Conservation (phyloP, 2,329 filamentous ascomycete species). For the Beauveria rudraprayagi region DNA sequence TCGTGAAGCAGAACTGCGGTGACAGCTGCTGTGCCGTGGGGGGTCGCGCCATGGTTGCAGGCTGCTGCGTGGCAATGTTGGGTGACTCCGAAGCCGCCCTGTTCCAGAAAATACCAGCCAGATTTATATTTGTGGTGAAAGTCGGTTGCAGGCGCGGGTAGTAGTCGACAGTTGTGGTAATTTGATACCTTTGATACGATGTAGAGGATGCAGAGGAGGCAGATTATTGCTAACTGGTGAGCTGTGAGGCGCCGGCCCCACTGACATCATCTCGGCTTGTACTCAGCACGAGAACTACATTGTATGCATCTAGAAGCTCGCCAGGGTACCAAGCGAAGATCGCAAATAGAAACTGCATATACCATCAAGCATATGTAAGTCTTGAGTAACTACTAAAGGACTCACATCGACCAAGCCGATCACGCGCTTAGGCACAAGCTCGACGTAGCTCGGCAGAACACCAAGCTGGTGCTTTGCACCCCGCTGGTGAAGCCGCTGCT, state of each 20-base stretch:
- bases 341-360: not conserved
- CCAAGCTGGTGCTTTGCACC: not conserved
- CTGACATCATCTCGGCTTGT: conserved; percentile 1
- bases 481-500: not conserved
- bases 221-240: not conserved
- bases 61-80: conserved; percentile 23
- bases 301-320: not conserved
- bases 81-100: conserved; percentile 32
- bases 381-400: too few relatives aligned
- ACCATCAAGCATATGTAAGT: not conserved
- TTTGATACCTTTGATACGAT: not conserved
- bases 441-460: not conserved
- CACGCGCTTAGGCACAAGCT: not conserved
- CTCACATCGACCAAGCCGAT: too few relatives aligned
- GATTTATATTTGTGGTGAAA: conserved; percentile 22
- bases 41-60: conserved; percentile 38
- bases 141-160: not conserved
- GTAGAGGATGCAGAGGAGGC: not conserved
- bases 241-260: not conserved
- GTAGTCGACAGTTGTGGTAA: not conserved
- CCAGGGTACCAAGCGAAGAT: not conserved
- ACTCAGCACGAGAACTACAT: not conserved
- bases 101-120: conserved; percentile 45
- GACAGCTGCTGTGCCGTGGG: conserved; percentile 47
- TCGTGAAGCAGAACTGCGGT: conserved; percentile 72